These are phyloP conservation scores for Colletotrichum sp. DNA, from an alignment of 2,329 filamentous ascomycete species.

Conservation along the genomic window DNA sequence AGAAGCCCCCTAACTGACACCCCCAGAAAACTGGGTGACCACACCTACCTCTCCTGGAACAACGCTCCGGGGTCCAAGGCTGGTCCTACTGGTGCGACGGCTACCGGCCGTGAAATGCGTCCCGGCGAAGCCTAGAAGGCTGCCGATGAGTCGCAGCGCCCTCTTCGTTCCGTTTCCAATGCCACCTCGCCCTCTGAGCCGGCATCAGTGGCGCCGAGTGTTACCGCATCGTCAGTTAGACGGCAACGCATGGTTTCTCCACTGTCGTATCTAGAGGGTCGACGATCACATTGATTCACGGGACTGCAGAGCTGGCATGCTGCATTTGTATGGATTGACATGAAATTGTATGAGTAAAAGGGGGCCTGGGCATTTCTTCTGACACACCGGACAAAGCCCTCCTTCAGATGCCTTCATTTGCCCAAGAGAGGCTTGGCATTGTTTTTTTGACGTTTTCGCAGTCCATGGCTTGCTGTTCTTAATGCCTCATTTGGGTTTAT, in stretches of 20 bases:
- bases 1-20: neutral
- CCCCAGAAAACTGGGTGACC: slow-evolving; percentile 90
- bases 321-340: slow-evolving; percentile 7
- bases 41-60: slow-evolving; percentile 98
- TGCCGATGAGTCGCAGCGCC: slow-evolving; percentile 27
- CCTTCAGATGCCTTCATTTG: neutral
- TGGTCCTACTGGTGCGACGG: slow-evolving; percentile 48
- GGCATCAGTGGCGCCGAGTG: neutral
- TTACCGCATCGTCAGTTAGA: slow-evolving; percentile 5
- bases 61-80: slow-evolving; percentile 54
- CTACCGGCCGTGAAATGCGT: slow-evolving; percentile 62
- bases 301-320: neutral
- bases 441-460: neutral
- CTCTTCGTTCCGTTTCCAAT: slow-evolving; percentile 5
- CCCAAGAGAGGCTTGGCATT: neutral
- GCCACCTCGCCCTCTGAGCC: neutral
- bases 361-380: neutral
- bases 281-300: neutral
- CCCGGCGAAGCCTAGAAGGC: slow-evolving; percentile 45
- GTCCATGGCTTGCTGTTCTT: neutral
- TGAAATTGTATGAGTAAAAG: slow-evolving; percentile 20
- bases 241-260: neutral
- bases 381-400: neutral
- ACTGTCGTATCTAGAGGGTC: neutral
- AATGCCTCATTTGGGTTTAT: neutral